Base-by-base conservation (phyloP, 805 yeast species). In the Kodamaea fukazawae region DNA sequence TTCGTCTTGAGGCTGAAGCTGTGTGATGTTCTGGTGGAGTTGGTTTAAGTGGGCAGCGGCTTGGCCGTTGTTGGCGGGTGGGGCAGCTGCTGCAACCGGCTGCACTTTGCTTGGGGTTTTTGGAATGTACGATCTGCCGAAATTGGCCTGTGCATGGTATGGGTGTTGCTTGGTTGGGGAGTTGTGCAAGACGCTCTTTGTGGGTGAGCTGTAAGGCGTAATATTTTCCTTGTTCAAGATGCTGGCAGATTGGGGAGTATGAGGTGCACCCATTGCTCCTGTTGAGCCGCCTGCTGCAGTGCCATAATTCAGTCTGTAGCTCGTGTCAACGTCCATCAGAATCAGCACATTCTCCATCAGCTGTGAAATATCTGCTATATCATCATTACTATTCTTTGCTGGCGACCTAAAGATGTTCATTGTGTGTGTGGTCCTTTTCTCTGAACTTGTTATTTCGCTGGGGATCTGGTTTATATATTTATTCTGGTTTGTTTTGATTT, bases 271-370 rank as follows among this genome's bases (percentile, higher is more conserved):
- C 32, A n/a, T 12, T 29, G 20, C 18, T 18, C 17, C 32, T 12
- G 18, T 15, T 8, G 20, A 10, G 11, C 16, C 9, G 9, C 23
- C 16, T 12, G 18, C 17, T 8, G 20, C 17, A 10, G 26, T n/a
- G 9, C 23, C 16, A 17, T 35, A 35, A 41, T 36, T 44, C 40
- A 50, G 52, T 23, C 48, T 44, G 41, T 49, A 58, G 27, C 61
- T 54, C 9, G 68, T 54, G 45, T 69, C 74, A 10, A 67, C 52
- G 36, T 68, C 73, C 73, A 68, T 67, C 40, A 48, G 45, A 20
- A 69, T 57, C 23, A 71, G 66, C 10, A 68, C 69, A 45, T 69
- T 69, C 49, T 69, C 75, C 60, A 69, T 58, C 29, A 65, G 55
- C 41, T 66, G 72, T 8, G 72, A 66, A 28, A 69, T 53, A 40